phyloP scores from a whole-genome alignment of 768 basidiomycete species.

The Lactifluus echinatus region DNA sequence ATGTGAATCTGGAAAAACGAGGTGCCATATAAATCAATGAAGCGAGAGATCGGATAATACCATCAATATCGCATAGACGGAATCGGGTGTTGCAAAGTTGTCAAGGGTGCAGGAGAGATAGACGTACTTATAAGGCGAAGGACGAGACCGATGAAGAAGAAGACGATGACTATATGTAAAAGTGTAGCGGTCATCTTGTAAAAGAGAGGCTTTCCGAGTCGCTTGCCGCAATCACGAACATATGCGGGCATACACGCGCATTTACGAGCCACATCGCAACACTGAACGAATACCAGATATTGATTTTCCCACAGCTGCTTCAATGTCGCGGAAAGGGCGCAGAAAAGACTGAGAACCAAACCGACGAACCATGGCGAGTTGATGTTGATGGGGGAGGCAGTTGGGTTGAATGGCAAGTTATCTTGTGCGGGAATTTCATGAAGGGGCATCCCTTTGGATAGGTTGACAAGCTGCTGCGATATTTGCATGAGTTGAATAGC shows the following conservation, averaged over 20 bases:
- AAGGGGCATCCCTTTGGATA: neutral
- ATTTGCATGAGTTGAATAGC: conserved; percentile 1
- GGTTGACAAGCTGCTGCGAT: conserved; percentile 5
- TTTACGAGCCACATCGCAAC: neutral
- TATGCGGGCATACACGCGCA: neutral
- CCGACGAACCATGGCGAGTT: conserved; percentile 11
- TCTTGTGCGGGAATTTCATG: neutral
- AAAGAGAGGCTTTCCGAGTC: neutral
- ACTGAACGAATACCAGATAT: neutral
- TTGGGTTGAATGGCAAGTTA: neutral
- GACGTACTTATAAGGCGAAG: neutral
- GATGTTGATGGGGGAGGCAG: neutral
- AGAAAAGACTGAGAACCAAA: neutral
- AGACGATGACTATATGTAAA: neutral
- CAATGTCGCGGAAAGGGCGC: conserved; percentile 1
- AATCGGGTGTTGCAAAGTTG: neutral
- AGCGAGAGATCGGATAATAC: neutral
- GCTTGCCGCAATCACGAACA: neutral
- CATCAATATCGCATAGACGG: neutral
- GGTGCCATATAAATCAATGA: conserved; percentile 3
- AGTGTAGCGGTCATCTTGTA: neutral
- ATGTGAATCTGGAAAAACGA: neutral
- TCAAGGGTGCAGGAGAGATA: neutral
- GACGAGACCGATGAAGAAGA: conserved; percentile 5
- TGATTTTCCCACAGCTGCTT: neutral